Evolutionary conservation across 2,329 filamentous ascomycete species (phyloP).

Genomic region (Plenodomus lindquistii): DNA sequence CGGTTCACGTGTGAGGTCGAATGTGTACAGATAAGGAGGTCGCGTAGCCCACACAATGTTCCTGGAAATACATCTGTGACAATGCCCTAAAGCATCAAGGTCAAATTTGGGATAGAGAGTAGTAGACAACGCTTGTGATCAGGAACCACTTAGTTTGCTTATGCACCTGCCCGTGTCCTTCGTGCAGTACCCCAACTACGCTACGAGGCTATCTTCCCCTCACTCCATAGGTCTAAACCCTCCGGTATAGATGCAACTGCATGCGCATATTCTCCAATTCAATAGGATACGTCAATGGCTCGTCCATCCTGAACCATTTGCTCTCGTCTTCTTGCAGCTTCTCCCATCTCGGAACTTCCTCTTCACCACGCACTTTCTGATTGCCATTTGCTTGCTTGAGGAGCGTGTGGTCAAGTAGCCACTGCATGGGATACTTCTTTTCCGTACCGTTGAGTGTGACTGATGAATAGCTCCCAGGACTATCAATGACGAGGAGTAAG

Average conservation of each 20-base stretch:
- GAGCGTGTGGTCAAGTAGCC: conserved; percentile 83
- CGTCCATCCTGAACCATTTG: conserved; percentile 76
- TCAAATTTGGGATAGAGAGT: no score
- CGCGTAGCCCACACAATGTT: no score
- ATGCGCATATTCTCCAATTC: conserved; percentile 93
- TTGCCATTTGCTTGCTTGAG: conserved; percentile 42
- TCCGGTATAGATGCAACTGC: conserved; percentile 79
- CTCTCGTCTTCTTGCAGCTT: conserved; percentile 77
- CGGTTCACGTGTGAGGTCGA: no score
- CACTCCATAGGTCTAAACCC: no score
- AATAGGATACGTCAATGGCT: conserved; percentile 75
- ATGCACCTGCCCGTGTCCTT: no score
- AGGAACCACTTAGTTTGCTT: no score
- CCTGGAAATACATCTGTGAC: no score
- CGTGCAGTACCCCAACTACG: no score
- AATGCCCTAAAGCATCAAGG: no score
- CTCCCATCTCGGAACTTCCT: conserved; percentile 60
- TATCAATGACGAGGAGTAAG: conserved; percentile 84
- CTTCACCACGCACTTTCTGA: conserved; percentile 13
- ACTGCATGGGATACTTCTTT: conserved; percentile 88
- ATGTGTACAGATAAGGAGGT: no score
- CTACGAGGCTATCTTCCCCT: no score
- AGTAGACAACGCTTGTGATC: no score
- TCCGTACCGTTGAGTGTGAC: conserved; percentile 62
- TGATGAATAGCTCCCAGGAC: conserved; percentile 89